phyloP scores from a whole-genome alignment of 192 early-diverging fungal species.

The Backusella liffmaniae region DNA sequence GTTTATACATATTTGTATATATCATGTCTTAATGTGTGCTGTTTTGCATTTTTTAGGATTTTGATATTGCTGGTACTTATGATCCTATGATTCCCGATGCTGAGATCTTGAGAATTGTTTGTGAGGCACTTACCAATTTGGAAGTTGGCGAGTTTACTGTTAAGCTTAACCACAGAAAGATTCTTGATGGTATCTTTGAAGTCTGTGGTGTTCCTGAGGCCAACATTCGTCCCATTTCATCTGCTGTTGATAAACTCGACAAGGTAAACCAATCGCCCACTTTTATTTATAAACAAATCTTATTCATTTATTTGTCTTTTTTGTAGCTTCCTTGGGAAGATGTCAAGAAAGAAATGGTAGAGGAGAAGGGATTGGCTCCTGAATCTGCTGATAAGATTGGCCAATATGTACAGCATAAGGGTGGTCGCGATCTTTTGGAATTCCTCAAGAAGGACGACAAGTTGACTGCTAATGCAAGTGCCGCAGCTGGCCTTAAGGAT shows the following conservation, averaged over 20 bases:
- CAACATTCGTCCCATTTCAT: constrained; percentile 90
- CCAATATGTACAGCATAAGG: constrained; percentile 83
- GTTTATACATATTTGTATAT: background rate
- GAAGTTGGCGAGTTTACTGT: constrained; percentile 88
- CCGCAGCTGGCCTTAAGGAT: constrained; percentile 79
- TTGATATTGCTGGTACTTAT: constrained; percentile 93
- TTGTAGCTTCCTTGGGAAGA: constrained; percentile 83
- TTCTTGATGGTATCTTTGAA: constrained; percentile 96
- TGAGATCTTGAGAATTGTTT: constrained; percentile 79
- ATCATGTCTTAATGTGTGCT: background rate
- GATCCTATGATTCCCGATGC: constrained; percentile 98
- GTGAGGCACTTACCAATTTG: constrained; percentile 77
- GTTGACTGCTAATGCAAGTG: constrained; percentile 66
- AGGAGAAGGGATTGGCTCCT: constrained; percentile 84
- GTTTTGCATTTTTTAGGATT: constrained; percentile 62
- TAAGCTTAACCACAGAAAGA: constrained; percentile 97
- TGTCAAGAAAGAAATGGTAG: constrained; percentile 90
- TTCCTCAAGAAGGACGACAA: constrained; percentile 63
- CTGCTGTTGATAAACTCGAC: constrained; percentile 98
- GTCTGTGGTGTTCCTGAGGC: constrained; percentile 91
- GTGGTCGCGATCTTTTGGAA: constrained; percentile 75
- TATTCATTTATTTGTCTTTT: background rate
- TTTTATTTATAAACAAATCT: background rate
- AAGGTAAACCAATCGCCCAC: background rate
- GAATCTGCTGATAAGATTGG: constrained; percentile 90